Base-by-base conservation (phyloP, 2,329 filamentous ascomycete genomes). In the Pseudogymnoascus sp. region DNA sequence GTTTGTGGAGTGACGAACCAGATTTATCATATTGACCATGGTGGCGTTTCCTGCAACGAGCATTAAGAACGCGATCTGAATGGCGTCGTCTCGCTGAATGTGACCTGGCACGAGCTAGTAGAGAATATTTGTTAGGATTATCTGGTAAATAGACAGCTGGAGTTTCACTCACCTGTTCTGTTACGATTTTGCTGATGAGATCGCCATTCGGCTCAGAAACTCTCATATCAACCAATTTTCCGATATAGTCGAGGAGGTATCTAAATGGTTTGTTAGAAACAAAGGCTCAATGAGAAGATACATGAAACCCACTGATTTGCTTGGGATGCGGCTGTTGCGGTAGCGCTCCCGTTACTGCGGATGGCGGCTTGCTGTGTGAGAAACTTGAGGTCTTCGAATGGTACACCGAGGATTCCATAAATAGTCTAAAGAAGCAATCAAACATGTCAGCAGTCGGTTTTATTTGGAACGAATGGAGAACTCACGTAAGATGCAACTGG, bases 31-130 rank as follows among this genome's bases (percentile, higher is more conserved):
- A 67, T 77, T 80, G 4, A 81, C 76, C 76, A 81, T 79, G 0
- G 80, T 81, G 0, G 79, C 80, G 38, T 82, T 82, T 1, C 79
- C 79, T 0, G 80, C 79, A 1, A 80, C 79, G 1, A 82, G 74
- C 4, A 81, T 71, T 6, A 82, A 69, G 67, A 82, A 81, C 0
- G 79, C 77, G 56, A 81, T 79, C 63, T 80, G 77, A 0, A 80
- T 60, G 4, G 67, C 66, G 59, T 69, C 66, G n/a, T 63, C 64
- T 63, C 69, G 70, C 11, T 67, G 61, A 16, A 76, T 66, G 62
- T 74, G 65, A 3, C 74, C 73, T 3, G 69, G 70, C 10, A 68
- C 69, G 47, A 74, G 65, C 65, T 68, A 68, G 25, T 69, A 67
- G 14, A 65, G 66, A 44, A 72, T 67, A 8, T 73, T 38, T 18